Evolutionary conservation across 805 yeast genomes (phyloP).

Genomic region (Ogataea glucozyma): DNA sequence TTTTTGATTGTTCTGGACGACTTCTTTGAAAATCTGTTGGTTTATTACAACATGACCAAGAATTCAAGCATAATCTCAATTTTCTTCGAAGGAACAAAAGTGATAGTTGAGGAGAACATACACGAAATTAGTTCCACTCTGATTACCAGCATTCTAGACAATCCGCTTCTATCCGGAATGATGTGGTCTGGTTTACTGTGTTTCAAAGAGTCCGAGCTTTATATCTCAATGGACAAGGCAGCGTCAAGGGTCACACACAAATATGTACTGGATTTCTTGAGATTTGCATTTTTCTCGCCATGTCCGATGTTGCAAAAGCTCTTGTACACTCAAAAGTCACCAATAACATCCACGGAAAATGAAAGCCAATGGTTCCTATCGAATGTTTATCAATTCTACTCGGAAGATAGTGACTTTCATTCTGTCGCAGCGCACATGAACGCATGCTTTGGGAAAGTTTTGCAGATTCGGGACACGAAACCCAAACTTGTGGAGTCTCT

Average conservation of each 20-base stretch:
- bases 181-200: conserved; percentile 25
- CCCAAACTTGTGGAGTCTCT: conserved; percentile 3
- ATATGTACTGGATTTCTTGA: conserved; percentile 19
- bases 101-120: conserved; percentile 7
- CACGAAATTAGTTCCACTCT: conserved; percentile 3
- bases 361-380: conserved; percentile 14
- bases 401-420: conserved; percentile 2
- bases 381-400: conserved; percentile 10
- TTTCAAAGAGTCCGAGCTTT: conserved; percentile 21
- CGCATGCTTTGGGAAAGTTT: conserved; percentile 12
- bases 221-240: conserved; percentile 18
- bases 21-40: conserved; percentile 16
- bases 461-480: neutral
- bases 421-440: conserved; percentile 14
- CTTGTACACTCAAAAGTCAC: conserved; percentile 4
- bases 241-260: conserved; percentile 23
- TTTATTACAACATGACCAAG: conserved; percentile 11
- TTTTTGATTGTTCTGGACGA: conserved; percentile 14
- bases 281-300: conserved; percentile 9
- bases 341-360: neutral
- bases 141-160: conserved; percentile 10
- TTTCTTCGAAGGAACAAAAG: conserved; percentile 22
- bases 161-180: conserved; percentile 11
- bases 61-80: conserved; percentile 13
- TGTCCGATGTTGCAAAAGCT: conserved; percentile 7